These are phyloP conservation scores for Tricholoma sp. DNA, from an alignment of 768 basidiomycete species.

Conservation along the genomic window DNA sequence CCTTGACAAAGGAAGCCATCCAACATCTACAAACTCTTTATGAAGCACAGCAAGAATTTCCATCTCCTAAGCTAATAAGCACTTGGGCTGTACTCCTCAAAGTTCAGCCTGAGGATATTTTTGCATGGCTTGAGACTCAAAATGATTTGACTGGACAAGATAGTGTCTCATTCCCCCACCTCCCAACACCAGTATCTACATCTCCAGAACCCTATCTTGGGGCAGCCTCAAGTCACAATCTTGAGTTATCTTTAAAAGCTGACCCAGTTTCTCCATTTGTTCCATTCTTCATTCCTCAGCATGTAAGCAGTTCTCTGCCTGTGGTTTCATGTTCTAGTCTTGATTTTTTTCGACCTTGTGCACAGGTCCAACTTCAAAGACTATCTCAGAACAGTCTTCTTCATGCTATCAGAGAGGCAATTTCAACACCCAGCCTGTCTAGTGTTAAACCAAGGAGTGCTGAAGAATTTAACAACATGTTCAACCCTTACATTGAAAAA, in stretches of 20 bases:
- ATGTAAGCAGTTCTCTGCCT: slow-evolving; percentile 1
- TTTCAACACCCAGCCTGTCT: slow-evolving; percentile 2
- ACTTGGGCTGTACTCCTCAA: slow-evolving; percentile 27
- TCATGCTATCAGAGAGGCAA: slow-evolving; percentile 17
- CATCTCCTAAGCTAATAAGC: slow-evolving; percentile 18
- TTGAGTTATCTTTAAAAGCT: slow-evolving; percentile 3
- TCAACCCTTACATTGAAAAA: slow-evolving; percentile 8
- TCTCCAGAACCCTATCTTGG: slow-evolving; percentile 16
- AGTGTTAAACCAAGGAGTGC: slow-evolving; percentile 1
- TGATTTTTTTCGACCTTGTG: background rate
- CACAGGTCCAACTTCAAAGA: background rate
- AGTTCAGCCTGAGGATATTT: slow-evolving; percentile 17
- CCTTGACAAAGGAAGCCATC: slow-evolving; percentile 16
- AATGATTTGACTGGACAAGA: background rate
- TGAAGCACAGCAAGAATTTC: slow-evolving; percentile 15
- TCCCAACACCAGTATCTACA: slow-evolving; percentile 20
- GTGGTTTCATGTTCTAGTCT: background rate
- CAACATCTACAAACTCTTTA: slow-evolving; percentile 19
- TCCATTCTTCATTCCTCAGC: slow-evolving; percentile 2
- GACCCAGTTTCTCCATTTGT: slow-evolving; percentile 16
- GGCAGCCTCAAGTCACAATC: background rate
- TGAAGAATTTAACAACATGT: slow-evolving; percentile 15
- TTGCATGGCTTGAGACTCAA: slow-evolving; percentile 16
- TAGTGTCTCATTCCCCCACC: slow-evolving; percentile 7
- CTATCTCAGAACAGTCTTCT: slow-evolving; percentile 9